Conservation (phyloP, 73 alveolate genomes). For the Paramecium bursaria region DNA sequence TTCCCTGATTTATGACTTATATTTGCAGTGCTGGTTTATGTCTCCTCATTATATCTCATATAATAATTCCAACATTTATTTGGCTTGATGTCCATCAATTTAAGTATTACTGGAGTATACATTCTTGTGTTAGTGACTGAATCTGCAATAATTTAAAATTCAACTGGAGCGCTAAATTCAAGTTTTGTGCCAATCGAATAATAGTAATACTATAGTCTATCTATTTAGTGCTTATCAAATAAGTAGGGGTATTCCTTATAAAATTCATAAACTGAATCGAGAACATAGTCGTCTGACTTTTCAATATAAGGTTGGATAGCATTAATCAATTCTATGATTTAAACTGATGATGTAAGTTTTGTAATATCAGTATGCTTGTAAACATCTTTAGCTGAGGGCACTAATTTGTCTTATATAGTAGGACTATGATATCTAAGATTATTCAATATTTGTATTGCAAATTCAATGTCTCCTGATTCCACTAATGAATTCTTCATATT, state of each 20-base stretch:
- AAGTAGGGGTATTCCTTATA: constrained; percentile 33
- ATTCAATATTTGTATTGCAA: constrained; percentile 3
- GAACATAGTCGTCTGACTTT: background rate
- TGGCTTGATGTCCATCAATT: constrained; percentile 1
- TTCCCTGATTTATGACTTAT: constrained; percentile 36
- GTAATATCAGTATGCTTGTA: constrained; percentile 15
- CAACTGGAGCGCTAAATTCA: constrained; percentile 1
- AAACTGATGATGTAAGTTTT: background rate
- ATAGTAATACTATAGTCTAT: constrained; percentile 26
- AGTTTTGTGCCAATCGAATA: background rate
- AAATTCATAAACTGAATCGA: constrained; percentile 25
- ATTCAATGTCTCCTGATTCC: background rate
- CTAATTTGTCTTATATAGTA: constrained; percentile 23
- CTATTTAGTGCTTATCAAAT: constrained; percentile 30
- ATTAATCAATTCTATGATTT: background rate
- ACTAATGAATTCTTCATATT: constrained; percentile 2
- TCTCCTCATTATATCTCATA: constrained; percentile 44
- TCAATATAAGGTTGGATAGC: constrained; percentile 12
- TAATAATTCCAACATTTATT: constrained; percentile 14
- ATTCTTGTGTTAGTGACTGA: constrained; percentile 41
- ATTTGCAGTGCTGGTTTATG: constrained; percentile 17
- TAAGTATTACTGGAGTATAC: constrained; percentile 44
- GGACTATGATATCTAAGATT: constrained; percentile 28
- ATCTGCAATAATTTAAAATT: background rate
- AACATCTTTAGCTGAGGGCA: constrained; percentile 7